These are phyloP conservation scores for Paramarasmius palmivorus DNA, from an alignment of 1,284 basidiomycete species.

Conservation along the genomic window DNA sequence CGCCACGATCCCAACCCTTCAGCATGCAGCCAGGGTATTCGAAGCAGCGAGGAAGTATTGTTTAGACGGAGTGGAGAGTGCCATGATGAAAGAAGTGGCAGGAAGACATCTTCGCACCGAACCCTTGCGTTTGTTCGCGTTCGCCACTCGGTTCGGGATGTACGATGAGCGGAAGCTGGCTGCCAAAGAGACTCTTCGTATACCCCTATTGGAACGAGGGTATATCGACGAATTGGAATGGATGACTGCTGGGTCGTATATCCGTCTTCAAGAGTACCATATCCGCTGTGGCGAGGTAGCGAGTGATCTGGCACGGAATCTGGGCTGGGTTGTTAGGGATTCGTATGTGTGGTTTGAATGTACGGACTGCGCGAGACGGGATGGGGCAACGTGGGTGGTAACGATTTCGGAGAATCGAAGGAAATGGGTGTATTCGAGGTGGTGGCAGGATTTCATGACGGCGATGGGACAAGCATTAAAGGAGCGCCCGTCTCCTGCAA, in stretches of 20 bases:
- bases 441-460: background rate
- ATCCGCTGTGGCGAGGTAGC: conserved; percentile 42
- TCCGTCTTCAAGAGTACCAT: conserved; percentile 46
- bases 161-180: conserved; percentile 23
- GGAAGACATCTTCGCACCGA: conserved; percentile 41
- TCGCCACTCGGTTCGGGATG: conserved; percentile 41
- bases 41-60: conserved; percentile 36
- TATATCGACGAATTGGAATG: conserved; percentile 42
- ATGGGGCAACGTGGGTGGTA: background rate
- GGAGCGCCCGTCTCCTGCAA: background rate
- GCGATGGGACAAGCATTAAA: background rate
- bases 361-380: background rate
- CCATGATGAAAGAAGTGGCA: conserved; percentile 26
- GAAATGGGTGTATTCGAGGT: background rate
- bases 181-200: conserved; percentile 41
- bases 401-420: background rate
- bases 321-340: background rate
- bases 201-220: conserved; percentile 33
- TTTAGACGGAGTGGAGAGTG: conserved; percentile 31
- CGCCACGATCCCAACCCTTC: background rate
- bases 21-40: conserved; percentile 16
- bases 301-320: background rate
- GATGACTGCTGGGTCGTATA: conserved; percentile 46
- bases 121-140: conserved; percentile 52
- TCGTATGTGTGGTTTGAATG: background rate